Percentiles rank a stretch among this genome's conserved stretches.
phyloP scores from a whole-genome alignment of 1,284 basidiomycete genomes.

The Athelia sp. region DNA sequence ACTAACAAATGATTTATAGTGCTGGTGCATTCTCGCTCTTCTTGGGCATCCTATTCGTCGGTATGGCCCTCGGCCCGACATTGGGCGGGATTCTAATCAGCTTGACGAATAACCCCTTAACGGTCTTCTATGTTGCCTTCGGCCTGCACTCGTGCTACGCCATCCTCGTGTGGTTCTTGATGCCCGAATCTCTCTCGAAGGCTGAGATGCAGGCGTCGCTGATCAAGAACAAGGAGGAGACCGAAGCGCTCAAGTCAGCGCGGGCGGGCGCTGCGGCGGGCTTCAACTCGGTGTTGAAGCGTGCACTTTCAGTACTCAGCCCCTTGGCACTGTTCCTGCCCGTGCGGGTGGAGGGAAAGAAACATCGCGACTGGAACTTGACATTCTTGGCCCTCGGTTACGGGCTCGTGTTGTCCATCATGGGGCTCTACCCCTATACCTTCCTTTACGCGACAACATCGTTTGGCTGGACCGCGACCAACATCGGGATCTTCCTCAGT shows the following conservation, averaged over 20 bases:
- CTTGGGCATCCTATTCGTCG: conserved; percentile 60
- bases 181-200: conserved; percentile 73
- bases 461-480: conserved; percentile 73
- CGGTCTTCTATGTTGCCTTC: conserved; percentile 67
- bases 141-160: conserved; percentile 46
- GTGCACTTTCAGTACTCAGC: conserved; percentile 50
- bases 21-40: conserved; percentile 60
- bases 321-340: conserved; percentile 69
- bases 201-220: conserved; percentile 35
- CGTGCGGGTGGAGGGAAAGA: conserved; percentile 19
- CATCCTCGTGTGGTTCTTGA: conserved; percentile 47
- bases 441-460: conserved; percentile 65
- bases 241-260: neutral
- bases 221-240: conserved; percentile 16
- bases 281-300: conserved; percentile 20
- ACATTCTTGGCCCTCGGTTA: conserved; percentile 51
- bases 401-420: conserved; percentile 45
- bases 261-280: conserved; percentile 4
- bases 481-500: conserved; percentile 50
- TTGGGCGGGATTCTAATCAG: conserved; percentile 65
- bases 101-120: conserved; percentile 46
- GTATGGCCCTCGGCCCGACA: conserved; percentile 71
- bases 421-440: conserved; percentile 58
- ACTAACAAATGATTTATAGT: conserved; percentile 22
- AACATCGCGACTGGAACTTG: conserved; percentile 66